Base-by-base conservation (phyloP, 1,139 yeast species). In the Sugiyamaella novakii region DNA sequence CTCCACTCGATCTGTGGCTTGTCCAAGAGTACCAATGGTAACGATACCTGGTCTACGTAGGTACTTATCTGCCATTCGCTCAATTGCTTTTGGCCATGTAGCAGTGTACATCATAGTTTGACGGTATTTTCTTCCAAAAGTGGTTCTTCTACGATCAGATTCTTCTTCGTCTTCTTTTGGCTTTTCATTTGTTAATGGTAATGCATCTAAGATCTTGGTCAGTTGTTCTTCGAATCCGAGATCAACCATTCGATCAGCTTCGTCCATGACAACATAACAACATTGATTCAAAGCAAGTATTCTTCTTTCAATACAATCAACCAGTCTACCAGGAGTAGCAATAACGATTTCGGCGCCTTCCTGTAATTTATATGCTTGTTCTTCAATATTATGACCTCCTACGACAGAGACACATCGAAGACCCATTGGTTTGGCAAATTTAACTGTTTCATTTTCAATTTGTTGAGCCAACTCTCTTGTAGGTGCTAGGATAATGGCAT, bases 181-280 rank as follows among this genome's bases (percentile, higher is more conserved):
- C 49, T 63, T 67, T 5, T 73, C 54, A 33, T 59, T 64, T 24
- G 58, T 47, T 1, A 55, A 63, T 1, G 76, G 87, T 29, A 82
- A 67, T 19, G 69, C 66, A 6, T 70, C 70, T 49, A 87, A 67
- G 15, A 92, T 79, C 24, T 75, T 72, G 30, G 76, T 78, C 40
- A 92, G 77, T 56, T 88, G 88, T 43, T 80, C 86, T 61, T 89
- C 96, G 65, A 92, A 91, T 2, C 98, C 98, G 79, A 91, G 76
- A 64, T 91, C 96, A 38, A 92, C 83, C 97, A 91, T 91, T 60
- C 89, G 75, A 66, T 91, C 98, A 1, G 96, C 96, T 67, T 91
- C 98, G 70, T 91, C 98, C 74, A 89, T 75, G 1, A 87, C 83
- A 14, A 91, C 71, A 57, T 81, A 86, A 54, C 77, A 76, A 56